These are phyloP conservation scores for Fragaria iinumae DNA, from an alignment of 306 rosid genomes.

Conservation along the genomic window DNA sequence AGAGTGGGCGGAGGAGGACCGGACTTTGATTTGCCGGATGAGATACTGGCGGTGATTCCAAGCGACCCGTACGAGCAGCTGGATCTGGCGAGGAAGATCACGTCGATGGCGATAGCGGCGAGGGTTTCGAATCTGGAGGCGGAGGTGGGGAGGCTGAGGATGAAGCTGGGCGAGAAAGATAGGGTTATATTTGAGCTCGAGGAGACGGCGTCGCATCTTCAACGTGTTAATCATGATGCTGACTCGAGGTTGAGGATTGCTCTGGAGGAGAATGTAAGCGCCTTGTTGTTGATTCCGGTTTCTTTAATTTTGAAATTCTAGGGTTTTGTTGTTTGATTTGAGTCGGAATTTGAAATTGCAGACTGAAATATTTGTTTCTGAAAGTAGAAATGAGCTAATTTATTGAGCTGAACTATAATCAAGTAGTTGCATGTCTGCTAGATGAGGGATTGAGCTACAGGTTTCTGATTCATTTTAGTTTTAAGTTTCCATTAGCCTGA, in stretches of 20 bases:
- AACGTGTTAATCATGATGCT: conserved; percentile 49
- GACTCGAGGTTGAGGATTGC: conserved; percentile 52
- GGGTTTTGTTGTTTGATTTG: neutral
- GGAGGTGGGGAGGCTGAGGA: conserved; percentile 55
- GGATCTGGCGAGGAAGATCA: conserved; percentile 91
- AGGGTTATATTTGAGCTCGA: conserved; percentile 48
- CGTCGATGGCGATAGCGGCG: conserved; percentile 92
- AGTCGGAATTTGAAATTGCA: no score
- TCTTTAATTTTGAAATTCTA: neutral
- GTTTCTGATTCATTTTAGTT: no score
- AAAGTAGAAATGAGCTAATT: no score
- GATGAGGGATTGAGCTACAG: no score
- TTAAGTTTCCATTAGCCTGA: no score
- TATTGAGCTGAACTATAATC: no score
- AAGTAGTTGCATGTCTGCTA: no score
- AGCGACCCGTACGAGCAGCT: conserved; percentile 87
- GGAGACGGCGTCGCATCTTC: conserved; percentile 46
- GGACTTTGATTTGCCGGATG: conserved; percentile 66
- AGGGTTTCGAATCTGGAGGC: conserved; percentile 74
- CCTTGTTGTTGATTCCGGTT: neutral
- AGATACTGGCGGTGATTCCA: conserved; percentile 67
- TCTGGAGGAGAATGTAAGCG: conserved; percentile 57
- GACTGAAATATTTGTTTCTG: no score
- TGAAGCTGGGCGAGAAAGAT: conserved; percentile 61
- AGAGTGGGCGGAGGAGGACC: conserved; percentile 27